These are phyloP conservation scores for Aspergillus tubingensis DNA, from an alignment of 2,329 filamentous ascomycete species.

Conservation along the genomic window DNA sequence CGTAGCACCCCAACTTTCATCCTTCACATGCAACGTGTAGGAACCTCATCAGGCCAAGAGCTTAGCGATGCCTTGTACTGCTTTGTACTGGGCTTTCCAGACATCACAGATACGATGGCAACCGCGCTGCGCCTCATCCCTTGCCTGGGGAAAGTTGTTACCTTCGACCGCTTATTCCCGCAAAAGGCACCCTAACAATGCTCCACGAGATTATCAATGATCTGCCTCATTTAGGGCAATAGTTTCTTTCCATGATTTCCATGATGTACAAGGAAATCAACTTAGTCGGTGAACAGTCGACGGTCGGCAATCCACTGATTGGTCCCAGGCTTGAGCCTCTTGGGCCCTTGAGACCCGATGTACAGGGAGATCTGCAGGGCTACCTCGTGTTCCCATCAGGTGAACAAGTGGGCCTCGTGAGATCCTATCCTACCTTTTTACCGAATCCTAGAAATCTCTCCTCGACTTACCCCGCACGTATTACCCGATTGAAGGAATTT, in stretches of 20 bases:
- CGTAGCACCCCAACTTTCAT: not conserved
- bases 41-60: not conserved
- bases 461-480: not conserved
- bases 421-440: not conserved
- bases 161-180: not conserved
- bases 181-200: not conserved
- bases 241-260: not conserved
- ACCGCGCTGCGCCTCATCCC: not conserved
- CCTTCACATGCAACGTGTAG: not conserved
- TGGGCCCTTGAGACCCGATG: not conserved
- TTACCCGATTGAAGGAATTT: not conserved
- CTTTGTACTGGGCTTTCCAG: not conserved
- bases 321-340: not conserved
- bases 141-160: not conserved
- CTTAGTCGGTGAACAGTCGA: not conserved
- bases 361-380: not conserved
- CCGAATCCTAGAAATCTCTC: not conserved
- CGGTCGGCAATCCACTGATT: not conserved
- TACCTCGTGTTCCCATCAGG: slow-evolving; percentile 1
- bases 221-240: not conserved
- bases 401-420: not conserved
- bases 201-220: not conserved
- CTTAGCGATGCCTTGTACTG: not conserved
- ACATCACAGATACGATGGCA: not conserved
- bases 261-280: not conserved